Conservation (phyloP, 352 stramenopile species). For the Aphanomyces stellatus region DNA sequence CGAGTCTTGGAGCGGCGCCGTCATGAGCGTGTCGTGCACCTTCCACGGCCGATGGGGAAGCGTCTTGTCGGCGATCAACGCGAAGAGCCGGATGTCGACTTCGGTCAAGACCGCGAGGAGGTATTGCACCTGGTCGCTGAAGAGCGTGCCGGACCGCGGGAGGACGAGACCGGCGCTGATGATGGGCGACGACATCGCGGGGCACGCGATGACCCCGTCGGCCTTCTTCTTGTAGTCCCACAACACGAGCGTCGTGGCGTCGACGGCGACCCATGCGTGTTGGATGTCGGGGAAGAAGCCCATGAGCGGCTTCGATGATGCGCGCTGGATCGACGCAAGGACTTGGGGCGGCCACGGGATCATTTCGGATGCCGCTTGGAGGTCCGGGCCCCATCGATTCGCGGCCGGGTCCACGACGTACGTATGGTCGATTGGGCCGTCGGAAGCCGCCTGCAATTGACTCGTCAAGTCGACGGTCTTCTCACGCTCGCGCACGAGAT, state of each 20-base stretch:
- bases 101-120: constrained; percentile 92
- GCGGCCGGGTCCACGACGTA: neutral
- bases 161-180: neutral
- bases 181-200: constrained; percentile 3
- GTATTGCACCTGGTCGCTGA: constrained; percentile 89
- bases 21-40: constrained; percentile 16
- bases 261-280: neutral
- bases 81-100: constrained; percentile 91
- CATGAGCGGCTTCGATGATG: neutral
- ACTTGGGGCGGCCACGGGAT: neutral
- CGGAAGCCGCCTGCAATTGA: neutral
- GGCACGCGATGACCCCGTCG: constrained; percentile 3
- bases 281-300: constrained; percentile 7
- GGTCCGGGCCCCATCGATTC: neutral
- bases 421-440: neutral
- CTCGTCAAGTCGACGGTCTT: neutral
- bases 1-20: neutral
- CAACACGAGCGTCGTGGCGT: constrained; percentile 1
- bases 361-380: neutral
- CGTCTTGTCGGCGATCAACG: constrained; percentile 55
- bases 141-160: constrained; percentile 36
- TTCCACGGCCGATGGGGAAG: neutral
- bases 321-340: neutral
- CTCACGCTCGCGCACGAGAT: neutral
- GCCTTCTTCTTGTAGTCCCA: constrained; percentile 1